Evolutionary conservation across 257 asterid species (phyloP), one percentile per base, ranked within the genome.

Genomic region (Ilex asprella): DNA sequence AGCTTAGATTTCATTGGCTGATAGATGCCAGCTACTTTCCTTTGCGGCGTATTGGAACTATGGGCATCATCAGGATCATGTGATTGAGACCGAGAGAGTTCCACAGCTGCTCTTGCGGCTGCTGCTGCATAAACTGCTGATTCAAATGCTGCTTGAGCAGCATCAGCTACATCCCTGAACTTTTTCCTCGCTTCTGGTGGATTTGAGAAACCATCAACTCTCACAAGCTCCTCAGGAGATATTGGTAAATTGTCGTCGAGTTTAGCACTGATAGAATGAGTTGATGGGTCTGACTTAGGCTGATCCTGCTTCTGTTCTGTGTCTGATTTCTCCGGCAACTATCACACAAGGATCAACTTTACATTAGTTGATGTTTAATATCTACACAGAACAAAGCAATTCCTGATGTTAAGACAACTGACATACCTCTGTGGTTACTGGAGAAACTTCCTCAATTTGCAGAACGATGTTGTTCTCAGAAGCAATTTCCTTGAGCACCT

Each of bases 81-180:
- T 1, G 90, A 75, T 47, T 77, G 88, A 15, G 81, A 58, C 27
- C 87, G 91, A 29, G 96, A 85, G 43, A 89, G 79, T 44, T 87
- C 82, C 58, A 93, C 92, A 4, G 96, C 97, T 1, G 86, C 95
- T 70, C 88, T 79, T 58, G 99, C 99, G 41, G 97, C 99, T 1
- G 70, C 83, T 0, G 99, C 97, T 0, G 99, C 97, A 66, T 81
- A 81, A 62, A 94, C 92, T 5, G 99, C 99, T 0, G 96, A 87
- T 27, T 87, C 86, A 57, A 93, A 87, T 1, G 99, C 99, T 56
- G 86, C 95, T 70, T 85, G 96, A 1, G 99, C 99, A 47, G 99
- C 97, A 58, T 86, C 86, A 12, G 85, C 99, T 57, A 81, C 97
- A 56, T 89, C 92, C 68, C 66, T 87, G 82, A 87, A 90, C 67